These are phyloP conservation scores for Venturiaceae sp. DNA, from an alignment of 2,329 filamentous ascomycete genomes.

Conservation along the genomic window DNA sequence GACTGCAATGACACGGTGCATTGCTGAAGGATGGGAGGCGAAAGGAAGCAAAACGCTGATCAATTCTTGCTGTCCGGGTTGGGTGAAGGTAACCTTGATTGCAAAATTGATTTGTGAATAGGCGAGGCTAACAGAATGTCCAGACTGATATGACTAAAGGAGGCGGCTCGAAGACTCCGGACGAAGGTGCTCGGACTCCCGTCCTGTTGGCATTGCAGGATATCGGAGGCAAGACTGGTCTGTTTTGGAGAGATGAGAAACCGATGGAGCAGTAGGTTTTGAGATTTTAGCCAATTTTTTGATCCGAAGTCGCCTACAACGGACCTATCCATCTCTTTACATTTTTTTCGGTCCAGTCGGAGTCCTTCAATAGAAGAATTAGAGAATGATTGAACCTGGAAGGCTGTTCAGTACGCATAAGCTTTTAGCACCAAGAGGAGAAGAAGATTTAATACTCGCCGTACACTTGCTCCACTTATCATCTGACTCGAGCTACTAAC, in stretches of 20 bases:
- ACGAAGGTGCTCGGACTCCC: slow-evolving; percentile 34
- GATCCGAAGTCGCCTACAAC: no score
- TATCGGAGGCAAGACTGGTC: slow-evolving; percentile 23
- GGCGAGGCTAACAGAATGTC: slow-evolving; percentile 22
- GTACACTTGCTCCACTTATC: no score
- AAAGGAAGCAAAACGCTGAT: slow-evolving; percentile 23
- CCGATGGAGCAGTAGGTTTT: slow-evolving; percentile 24
- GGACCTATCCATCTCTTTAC: no score
- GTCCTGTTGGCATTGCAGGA: slow-evolving; percentile 33
- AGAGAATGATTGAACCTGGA: no score
- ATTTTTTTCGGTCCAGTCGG: no score
- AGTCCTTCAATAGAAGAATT: no score
- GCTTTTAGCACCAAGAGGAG: no score
- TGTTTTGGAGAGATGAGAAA: slow-evolving; percentile 30
- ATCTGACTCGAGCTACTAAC: no score
- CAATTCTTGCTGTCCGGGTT: slow-evolving; percentile 16
- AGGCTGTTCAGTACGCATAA: no score
- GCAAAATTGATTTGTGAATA: not conserved
- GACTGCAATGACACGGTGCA: slow-evolving; percentile 29
- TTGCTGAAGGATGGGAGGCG: slow-evolving; percentile 25
- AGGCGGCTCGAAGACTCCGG: slow-evolving; percentile 28
- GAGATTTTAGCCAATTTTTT: not conserved
- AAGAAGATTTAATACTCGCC: no score
- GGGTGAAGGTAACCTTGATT: not conserved
- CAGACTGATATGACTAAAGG: slow-evolving; percentile 38